Evolutionary conservation across 2,329 filamentous ascomycete genomes (phyloP).

Genomic region (Diplodia seriata): DNA sequence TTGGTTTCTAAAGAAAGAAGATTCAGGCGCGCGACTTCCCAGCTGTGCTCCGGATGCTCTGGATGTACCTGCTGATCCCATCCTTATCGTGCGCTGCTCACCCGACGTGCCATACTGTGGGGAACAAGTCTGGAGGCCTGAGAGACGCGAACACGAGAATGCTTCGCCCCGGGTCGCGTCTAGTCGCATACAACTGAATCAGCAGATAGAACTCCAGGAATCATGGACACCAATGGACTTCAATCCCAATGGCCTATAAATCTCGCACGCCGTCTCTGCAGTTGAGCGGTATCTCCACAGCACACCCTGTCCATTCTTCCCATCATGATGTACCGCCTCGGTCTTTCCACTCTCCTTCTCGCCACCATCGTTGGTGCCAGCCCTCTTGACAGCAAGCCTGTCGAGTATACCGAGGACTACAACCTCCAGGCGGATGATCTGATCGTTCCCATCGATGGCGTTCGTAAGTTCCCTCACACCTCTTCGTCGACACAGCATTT

Average conservation of each 20-base stretch:
- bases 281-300: neutral
- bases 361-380: conserved; percentile 1
- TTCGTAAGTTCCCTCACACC: neutral
- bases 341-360: conserved; percentile 1
- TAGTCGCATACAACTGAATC: neutral
- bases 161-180: neutral
- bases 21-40: neutral
- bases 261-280: neutral
- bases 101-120: neutral
- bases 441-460: neutral
- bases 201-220: neutral
- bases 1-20: neutral
- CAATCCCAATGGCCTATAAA: neutral
- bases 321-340: neutral
- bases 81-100: neutral
- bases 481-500: too few species aligned
- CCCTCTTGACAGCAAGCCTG: neutral
- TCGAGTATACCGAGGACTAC: neutral
- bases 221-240: neutral
- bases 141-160: neutral
- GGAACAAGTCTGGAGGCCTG: neutral
- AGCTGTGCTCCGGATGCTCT: neutral
- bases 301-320: too few species aligned
- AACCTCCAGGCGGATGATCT: neutral
- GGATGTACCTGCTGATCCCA: neutral